Evolutionary conservation across 1,139 yeast genomes (phyloP).

Genomic region (Debaryomyces sp.): DNA sequence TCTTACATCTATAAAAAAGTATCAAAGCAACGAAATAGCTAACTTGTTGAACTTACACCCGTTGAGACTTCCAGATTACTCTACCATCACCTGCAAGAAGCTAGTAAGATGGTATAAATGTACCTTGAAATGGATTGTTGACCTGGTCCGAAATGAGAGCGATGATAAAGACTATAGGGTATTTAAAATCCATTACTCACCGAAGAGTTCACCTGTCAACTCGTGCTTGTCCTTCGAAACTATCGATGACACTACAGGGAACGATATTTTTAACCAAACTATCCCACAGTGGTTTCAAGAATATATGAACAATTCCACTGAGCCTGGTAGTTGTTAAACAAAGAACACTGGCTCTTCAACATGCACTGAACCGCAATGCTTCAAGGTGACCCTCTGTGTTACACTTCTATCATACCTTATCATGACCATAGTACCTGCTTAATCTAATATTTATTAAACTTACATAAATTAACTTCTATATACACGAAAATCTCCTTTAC

Average conservation of each 20-base stretch:
- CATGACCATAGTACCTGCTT: background rate
- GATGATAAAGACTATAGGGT: background rate
- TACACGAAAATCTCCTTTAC: slow-evolving; percentile 1
- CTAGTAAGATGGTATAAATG: slow-evolving; percentile 22
- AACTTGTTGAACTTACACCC: slow-evolving; percentile 17
- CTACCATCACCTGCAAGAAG: slow-evolving; percentile 16
- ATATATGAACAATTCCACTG: slow-evolving; percentile 10
- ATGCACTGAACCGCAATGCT: background rate
- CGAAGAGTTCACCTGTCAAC: background rate
- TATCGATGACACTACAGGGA: background rate
- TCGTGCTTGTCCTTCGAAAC: background rate
- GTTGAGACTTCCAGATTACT: slow-evolving; percentile 14
- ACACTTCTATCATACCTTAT: background rate
- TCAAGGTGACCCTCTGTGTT: background rate
- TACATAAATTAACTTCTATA: background rate
- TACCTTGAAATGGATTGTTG: slow-evolving; percentile 17
- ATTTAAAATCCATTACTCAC: background rate
- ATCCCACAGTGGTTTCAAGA: slow-evolving; percentile 23
- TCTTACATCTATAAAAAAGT: slow-evolving; percentile 22
- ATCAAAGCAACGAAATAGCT: slow-evolving; percentile 18
- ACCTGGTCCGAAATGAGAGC: background rate
- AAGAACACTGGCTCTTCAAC: background rate
- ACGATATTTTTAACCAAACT: slow-evolving; percentile 13
- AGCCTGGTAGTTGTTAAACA: background rate
- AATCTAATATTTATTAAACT: background rate